Conservation (phyloP, 2,329 filamentous ascomycete genomes). For the Mycosphaerelloides madeirae region DNA sequence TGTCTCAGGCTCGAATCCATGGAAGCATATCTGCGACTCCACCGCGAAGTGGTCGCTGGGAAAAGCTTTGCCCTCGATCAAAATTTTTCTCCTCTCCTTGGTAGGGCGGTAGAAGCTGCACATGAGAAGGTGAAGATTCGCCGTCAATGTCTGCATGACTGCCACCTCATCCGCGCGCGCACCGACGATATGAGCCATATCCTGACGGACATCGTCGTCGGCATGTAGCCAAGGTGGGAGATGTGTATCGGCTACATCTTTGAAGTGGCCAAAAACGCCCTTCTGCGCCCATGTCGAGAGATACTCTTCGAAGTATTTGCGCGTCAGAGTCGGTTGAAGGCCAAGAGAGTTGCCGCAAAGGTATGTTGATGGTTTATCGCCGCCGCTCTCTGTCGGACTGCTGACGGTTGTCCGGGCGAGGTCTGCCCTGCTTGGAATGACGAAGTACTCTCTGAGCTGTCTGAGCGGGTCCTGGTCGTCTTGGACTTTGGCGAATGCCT, state of each 20-base stretch:
- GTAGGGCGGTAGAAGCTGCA: conserved; percentile 76
- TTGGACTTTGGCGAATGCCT: conserved; percentile 21
- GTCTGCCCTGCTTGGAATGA: conserved; percentile 70
- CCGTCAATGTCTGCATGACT: conserved; percentile 82
- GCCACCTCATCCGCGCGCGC: conserved; percentile 69
- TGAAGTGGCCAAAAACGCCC: conserved; percentile 81
- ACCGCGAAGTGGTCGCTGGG: conserved; percentile 68
- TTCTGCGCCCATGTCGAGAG: conserved; percentile 79
- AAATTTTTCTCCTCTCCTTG: conserved; percentile 65
- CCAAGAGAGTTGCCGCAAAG: conserved; percentile 88
- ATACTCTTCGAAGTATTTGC: conserved; percentile 64
- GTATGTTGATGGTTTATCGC: conserved; percentile 58
- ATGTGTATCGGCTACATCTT: conserved; percentile 60
- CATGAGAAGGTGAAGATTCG: conserved; percentile 76
- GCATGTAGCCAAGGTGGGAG: conserved; percentile 72
- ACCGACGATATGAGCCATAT: conserved; percentile 70
- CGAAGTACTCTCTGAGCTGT: conserved; percentile 60
- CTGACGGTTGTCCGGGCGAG: conserved; percentile 59
- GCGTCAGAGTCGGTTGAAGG: conserved; percentile 68
- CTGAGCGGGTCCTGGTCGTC: conserved; percentile 38
- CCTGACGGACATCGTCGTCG: conserved; percentile 66
- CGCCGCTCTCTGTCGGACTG: conserved; percentile 17
- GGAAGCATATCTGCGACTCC: conserved; percentile 71
- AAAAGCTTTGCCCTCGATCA: conserved; percentile 86
- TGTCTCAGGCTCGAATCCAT: conserved; percentile 60